phyloP scores from a whole-genome alignment of 2,329 filamentous ascomycete genomes.

The Colletotrichum theobromicola region DNA sequence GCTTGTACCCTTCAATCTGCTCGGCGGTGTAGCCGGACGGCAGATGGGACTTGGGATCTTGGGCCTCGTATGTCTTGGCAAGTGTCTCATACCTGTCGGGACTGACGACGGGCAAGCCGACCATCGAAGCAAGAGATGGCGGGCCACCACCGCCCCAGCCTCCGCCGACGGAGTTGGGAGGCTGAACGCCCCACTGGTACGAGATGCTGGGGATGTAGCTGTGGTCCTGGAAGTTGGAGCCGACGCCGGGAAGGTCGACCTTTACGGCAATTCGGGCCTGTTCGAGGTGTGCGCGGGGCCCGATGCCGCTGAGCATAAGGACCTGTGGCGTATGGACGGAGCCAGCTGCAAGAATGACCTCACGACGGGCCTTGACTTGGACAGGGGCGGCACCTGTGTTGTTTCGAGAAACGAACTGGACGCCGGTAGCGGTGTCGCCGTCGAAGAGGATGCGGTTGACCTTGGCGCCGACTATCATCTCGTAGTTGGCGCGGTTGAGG shows the following conservation, averaged over 20 bases:
- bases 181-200: slow-evolving; percentile 19
- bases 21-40: slow-evolving; percentile 24
- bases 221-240: slow-evolving; percentile 46
- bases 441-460: slow-evolving; percentile 27
- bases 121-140: slow-evolving; percentile 26
- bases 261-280: slow-evolving; percentile 39
- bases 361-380: slow-evolving; percentile 32
- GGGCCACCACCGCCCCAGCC: slow-evolving; percentile 15
- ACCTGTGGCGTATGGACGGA: slow-evolving; percentile 43
- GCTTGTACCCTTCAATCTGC: slow-evolving; percentile 38
- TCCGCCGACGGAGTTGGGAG: slow-evolving; percentile 1
- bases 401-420: slow-evolving; percentile 29
- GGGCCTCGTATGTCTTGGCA: slow-evolving; percentile 18
- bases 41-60: slow-evolving; percentile 24
- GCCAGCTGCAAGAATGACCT: slow-evolving; percentile 42
- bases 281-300: slow-evolving; percentile 37
- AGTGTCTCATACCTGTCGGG: slow-evolving; percentile 24
- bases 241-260: slow-evolving; percentile 49
- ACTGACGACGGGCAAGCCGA: slow-evolving; percentile 26
- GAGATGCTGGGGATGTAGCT: slow-evolving; percentile 27
- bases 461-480: slow-evolving; percentile 28
- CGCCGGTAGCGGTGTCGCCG: slow-evolving; percentile 28
- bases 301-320: slow-evolving; percentile 50
- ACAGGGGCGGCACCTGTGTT: slow-evolving; percentile 22
- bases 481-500: slow-evolving; percentile 27